phyloP scores from a whole-genome alignment of 2,329 filamentous ascomycete genomes.

The Botrytis paeoniae region DNA sequence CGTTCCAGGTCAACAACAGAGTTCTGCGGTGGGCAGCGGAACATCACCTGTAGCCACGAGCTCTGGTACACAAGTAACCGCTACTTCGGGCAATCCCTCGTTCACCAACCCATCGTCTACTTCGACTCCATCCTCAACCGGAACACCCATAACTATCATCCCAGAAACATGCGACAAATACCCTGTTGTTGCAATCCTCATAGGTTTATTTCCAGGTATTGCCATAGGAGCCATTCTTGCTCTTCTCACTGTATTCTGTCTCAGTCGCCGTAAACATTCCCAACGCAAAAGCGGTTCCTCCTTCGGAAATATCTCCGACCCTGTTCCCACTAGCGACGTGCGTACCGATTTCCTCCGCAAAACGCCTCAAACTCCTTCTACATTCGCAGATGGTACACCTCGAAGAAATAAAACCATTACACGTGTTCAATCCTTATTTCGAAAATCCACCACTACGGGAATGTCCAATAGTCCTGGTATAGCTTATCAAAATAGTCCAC shows the following conservation, averaged over 20 bases:
- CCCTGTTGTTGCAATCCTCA: conserved; percentile 21
- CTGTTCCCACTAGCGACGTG: conserved; percentile 48
- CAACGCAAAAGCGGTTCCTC: conserved; percentile 41
- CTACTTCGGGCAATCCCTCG: not conserved
- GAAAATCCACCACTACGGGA: conserved; percentile 25
- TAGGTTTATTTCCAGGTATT: conserved; percentile 45
- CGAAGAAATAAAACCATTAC: conserved; percentile 23
- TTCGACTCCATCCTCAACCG: conserved; percentile 12
- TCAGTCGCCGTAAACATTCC: conserved; percentile 32
- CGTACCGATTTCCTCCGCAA: conserved; percentile 54
- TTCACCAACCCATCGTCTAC: conserved; percentile 28
- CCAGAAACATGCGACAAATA: conserved; percentile 30
- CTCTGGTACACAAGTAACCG: conserved; percentile 3
- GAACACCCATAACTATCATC: conserved; percentile 10
- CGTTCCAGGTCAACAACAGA: conserved; percentile 27
- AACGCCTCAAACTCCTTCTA: conserved; percentile 29
- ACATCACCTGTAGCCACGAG: conserved; percentile 25
- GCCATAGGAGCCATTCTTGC: conserved; percentile 47
- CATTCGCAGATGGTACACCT: conserved; percentile 16
- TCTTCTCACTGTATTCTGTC: conserved; percentile 41
- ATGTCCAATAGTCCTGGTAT: not conserved
- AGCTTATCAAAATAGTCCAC: conserved; percentile 1
- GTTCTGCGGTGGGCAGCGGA: conserved; percentile 29
- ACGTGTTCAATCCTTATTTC: conserved; percentile 33
- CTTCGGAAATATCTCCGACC: conserved; percentile 50